Base-by-base conservation (phyloP, 805 yeast species). In the Candida lessepsii region DNA sequence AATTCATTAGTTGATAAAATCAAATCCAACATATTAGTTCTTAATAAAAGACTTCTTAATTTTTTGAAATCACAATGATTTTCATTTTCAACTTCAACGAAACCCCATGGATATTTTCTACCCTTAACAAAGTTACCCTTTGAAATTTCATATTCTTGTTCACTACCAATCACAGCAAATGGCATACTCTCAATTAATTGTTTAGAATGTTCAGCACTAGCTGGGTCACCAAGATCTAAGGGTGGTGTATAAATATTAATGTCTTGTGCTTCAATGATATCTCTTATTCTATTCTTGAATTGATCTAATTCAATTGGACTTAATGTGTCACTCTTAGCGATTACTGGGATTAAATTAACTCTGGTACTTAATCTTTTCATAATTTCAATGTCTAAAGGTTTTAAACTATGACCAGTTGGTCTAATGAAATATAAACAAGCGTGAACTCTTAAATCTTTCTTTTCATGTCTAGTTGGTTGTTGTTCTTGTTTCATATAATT, bases 401-500 rank as follows among this genome's bases (percentile, higher is more conserved):
- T 83, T 52, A 90, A 72, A 27, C 89, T 80, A 58, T 87, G 95
- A 15, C 95, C 95, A 1, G 95, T 85, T 32, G 97, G 97, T 57
- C 91, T 80, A 48, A 90, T 83, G 58, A 90, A 89, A 65, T 89
- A 90, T 33, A 90, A 67, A 60, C 95, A 86, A 2, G 89, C 95
- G 56, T 90, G 96, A 25, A 90, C 96, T 54, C 97, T 78, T 48
- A 87, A 67, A 64, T 90, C 97, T 52, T 81, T 83, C 56, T 73
- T 78, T 29, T 65, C 65, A 2, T 39, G 44, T 62, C 98, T 79
- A 37, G 60, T 62, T 24, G 98, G 98, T 66, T 90, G 98, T 57
- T 88, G 93, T 58, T 89, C 96, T 61, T 86, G 96, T 60, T 85
- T 85, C 91, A 89, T 84, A 60, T 67, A 88, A 17, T 84, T 75